Evolutionary conservation across 192 early-diverging fungal species (phyloP), one percentile per base, ranked within the genome.

Genomic region (Mycoemilia scoparia): DNA sequence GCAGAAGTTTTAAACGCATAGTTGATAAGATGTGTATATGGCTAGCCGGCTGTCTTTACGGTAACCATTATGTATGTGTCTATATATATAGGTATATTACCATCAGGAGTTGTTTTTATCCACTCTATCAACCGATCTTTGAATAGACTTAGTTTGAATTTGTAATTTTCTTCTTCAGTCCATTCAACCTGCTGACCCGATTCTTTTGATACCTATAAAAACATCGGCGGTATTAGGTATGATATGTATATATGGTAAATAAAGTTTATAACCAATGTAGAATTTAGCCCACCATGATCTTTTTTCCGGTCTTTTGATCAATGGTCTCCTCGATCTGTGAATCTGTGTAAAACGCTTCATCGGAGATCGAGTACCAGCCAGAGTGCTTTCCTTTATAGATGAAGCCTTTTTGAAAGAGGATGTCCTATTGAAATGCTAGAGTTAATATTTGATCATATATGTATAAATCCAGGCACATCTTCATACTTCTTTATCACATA

Each of bases 351-450:
- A 87, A 96, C 0, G 84, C 81, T 59, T 96, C 92, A 46, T 96
- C 92, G 8, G 89, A 91, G 4, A 96, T 73, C 1, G 81, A 76
- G 56, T 96, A 96, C 87, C 87, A 96, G 17, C 92, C 92, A 29
- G 76, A 68, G 31, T 96, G 85, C 28, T 54, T 50, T 13, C 86
- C 87, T 57, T 88, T 89, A 63, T 90, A 93, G 27, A 96, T 82
- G 39, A 74, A 73, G 14, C 84, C 84, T 16, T 53, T 58, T 4
- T 72, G 55, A 12, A 67, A 51, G 10, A 96, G 57, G 33, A 31
- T 24, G 24, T 69, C 52, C n/a, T n/a, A n/a, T n/a, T n/a, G n/a
- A n/a, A n/a, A n/a, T n/a, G n/a, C 76, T 77, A 27, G 7, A 12
- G 12, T n/a, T 23, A 0, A n/a, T n/a, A n/a, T n/a, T n/a, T n/a